Base-by-base conservation (phyloP, 495 filamentous ascomycete genomes). In the Aspergillus biplanus region DNA sequence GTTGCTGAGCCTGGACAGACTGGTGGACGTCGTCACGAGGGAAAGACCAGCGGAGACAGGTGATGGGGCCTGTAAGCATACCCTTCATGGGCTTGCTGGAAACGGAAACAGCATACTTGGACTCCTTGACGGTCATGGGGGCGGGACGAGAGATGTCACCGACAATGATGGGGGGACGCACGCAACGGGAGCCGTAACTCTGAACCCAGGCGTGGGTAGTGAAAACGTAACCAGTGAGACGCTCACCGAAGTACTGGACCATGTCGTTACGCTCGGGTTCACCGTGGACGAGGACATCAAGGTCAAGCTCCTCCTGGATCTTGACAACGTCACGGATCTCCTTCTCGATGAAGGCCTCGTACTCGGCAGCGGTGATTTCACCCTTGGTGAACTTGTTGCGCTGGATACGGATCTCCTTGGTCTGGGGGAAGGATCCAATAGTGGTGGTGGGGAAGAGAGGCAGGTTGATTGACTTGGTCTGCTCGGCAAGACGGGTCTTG, bases 191-290 rank as follows among this genome's bases (percentile, higher is more conserved):
- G 67, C 95, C 95, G 80, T 99, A 99, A 71, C 85, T 89, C 86
- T 99, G 95, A 49, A 99, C 95, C 95, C 95, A 99, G 69, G 90
- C 95, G 81, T 97, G 91, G 75, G 93, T 98, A 74, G 95, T 99
- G 87, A 99, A 99, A 72, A 92, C 92, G 79, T 98, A 99, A 74
- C 95, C 95, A 65, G 92, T 87, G 50, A 99, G 86, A 67, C 93
- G 89, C 87, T 99, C 95, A 78, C 95, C 95, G 73, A 99, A 99
- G 88, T 97, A 99, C 80, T 99, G 95, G 46, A 99, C 95, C 95
- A 99, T 99, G 88, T 99, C 95, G 81, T 98, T 98, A 78, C 95
- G 92, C 86, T 99, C 95, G 55, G 95, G 94, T 85, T 99, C 95
- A 73, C 95, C 95, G 83, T 99, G 95, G 63, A 99, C 95, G 73